A percentile compares a stretch with the other conserved stretches of the same genome.
phyloP scores from a whole-genome alignment of 805 yeast genomes.

The Ogataea chonburiensis region DNA sequence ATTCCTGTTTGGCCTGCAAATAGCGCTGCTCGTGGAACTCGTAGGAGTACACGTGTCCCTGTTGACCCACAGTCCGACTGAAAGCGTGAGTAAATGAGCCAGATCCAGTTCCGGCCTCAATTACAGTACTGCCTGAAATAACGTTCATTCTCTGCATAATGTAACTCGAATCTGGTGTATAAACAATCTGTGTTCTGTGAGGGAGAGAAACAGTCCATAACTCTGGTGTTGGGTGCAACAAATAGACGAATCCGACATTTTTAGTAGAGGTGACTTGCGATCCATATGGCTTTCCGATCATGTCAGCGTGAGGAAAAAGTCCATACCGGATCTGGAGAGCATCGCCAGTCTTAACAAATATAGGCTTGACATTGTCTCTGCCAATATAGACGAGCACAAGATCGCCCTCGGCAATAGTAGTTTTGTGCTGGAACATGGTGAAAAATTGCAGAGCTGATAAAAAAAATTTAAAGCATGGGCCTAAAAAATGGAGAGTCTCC shows the following conservation, averaged over 20 bases:
- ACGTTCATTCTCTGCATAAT: conserved; percentile 80
- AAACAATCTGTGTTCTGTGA: conserved; percentile 96
- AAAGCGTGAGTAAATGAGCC: conserved; percentile 94
- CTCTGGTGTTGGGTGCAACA: conserved; percentile 91
- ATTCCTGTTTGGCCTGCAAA: conserved; percentile 74
- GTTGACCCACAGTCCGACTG: conserved; percentile 66
- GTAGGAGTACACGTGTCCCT: conserved; percentile 73
- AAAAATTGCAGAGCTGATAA: conserved; percentile 5
- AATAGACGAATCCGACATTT: conserved; percentile 82
- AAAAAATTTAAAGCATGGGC: conserved; percentile 16
- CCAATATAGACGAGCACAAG: conserved; percentile 84
- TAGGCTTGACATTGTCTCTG: conserved; percentile 75
- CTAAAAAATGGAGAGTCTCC: neutral
- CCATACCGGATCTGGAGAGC: conserved; percentile 85
- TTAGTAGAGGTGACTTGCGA: conserved; percentile 70
- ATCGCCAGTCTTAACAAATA: conserved; percentile 58
- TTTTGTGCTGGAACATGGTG: conserved; percentile 45
- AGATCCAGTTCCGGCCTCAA: conserved; percentile 98
- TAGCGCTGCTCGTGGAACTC: conserved; percentile 90
- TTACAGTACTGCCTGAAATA: conserved; percentile 70
- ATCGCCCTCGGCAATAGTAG: conserved; percentile 79
- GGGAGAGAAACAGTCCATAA: conserved; percentile 95
- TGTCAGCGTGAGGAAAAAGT: conserved; percentile 74
- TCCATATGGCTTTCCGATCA: conserved; percentile 83
- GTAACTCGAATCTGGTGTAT: conserved; percentile 92